A percentile compares a stretch with the other conserved stretches of the same genome.
Conservation (phyloP, 192 early-diverging fungal genomes). For the Coemansia sp. region DNA sequence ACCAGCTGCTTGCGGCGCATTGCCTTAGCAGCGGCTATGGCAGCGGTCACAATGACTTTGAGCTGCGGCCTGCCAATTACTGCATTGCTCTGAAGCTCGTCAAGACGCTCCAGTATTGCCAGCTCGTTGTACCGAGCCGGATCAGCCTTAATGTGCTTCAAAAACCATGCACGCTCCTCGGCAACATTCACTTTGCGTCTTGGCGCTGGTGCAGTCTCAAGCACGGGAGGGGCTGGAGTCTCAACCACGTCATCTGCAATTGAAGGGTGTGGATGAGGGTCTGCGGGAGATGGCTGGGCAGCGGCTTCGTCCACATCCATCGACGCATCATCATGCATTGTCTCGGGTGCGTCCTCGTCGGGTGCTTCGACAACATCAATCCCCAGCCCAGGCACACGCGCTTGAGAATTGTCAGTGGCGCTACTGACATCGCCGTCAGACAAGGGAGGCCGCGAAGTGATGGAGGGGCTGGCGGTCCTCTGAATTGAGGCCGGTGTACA, state of each 20-base stretch:
- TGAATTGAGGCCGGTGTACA: background rate
- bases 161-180: slow-evolving; percentile 46
- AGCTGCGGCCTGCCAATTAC: slow-evolving; percentile 38
- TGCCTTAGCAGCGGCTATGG: slow-evolving; percentile 38
- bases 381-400: slow-evolving; percentile 5
- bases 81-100: slow-evolving; percentile 29
- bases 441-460: background rate
- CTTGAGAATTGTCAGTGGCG: background rate
- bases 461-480: background rate
- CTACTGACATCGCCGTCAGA: background rate
- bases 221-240: background rate
- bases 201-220: slow-evolving; percentile 1
- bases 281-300: background rate
- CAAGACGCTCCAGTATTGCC: slow-evolving; percentile 30
- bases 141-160: slow-evolving; percentile 53
- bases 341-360: background rate
- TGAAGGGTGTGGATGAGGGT: background rate
- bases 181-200: slow-evolving; percentile 35
- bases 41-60: slow-evolving; percentile 40
- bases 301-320: slow-evolving; percentile 9
- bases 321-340: background rate
- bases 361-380: slow-evolving; percentile 1
- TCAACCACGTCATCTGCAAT: background rate
- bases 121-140: slow-evolving; percentile 53
- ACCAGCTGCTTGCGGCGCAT: slow-evolving; percentile 53